Evolutionary conservation across 2,329 filamentous ascomycete species (phyloP).

Genomic region (Rhynchosporium agropyri): DNA sequence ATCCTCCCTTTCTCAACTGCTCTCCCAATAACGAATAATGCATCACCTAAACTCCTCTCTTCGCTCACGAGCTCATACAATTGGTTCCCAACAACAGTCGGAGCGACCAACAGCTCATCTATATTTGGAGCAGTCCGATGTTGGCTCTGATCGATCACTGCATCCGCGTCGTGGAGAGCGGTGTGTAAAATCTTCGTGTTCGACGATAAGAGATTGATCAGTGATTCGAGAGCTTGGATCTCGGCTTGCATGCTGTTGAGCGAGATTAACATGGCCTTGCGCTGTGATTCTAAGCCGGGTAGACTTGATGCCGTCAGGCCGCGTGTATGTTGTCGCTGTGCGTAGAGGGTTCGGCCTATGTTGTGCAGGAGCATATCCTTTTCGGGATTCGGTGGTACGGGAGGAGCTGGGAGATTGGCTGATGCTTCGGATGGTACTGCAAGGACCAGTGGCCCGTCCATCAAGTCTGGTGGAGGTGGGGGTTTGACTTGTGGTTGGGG

Average conservation of each 20-base stretch:
- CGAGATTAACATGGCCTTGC: constrained; percentile 72
- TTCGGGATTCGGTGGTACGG: constrained; percentile 92
- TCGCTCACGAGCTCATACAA: constrained; percentile 88
- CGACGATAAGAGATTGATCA: constrained; percentile 70
- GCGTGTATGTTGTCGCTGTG: constrained; percentile 69
- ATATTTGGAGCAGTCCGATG: constrained; percentile 72
- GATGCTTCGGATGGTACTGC: constrained; percentile 50
- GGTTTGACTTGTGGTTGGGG: constrained; percentile 44
- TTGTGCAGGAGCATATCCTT: constrained; percentile 84
- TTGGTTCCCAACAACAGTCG: constrained; percentile 90
- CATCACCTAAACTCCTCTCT: constrained; percentile 82
- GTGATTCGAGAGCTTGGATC: constrained; percentile 67
- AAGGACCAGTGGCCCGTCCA: constrained; percentile 54
- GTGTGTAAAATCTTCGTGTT: constrained; percentile 81
- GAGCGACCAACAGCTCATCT: constrained; percentile 90
- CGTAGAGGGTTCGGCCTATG: constrained; percentile 69
- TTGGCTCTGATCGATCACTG: constrained; percentile 72
- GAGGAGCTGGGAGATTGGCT: constrained; percentile 66
- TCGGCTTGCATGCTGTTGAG: constrained; percentile 73
- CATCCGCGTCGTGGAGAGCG: constrained; percentile 77
- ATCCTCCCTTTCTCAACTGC: constrained; percentile 75
- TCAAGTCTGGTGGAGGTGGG: constrained; percentile 53
- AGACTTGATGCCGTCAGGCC: constrained; percentile 75
- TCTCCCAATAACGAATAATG: constrained; percentile 78
- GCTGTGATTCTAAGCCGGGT: constrained; percentile 76